phyloP scores from a whole-genome alignment of 2,329 filamentous ascomycete species.

The Xylaria sp. region DNA sequence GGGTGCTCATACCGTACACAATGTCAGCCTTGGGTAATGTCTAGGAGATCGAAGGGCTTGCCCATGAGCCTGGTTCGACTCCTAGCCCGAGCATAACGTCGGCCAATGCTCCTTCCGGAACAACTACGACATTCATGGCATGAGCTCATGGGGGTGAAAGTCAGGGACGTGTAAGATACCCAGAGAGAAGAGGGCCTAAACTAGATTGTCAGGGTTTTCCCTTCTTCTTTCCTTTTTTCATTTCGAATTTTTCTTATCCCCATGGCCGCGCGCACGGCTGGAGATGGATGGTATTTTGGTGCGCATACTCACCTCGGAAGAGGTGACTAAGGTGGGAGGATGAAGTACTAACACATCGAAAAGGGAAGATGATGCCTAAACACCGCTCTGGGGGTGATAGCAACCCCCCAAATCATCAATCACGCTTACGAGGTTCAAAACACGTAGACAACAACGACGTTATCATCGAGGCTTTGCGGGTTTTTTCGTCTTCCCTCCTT shows the following conservation, averaged over 20 bases:
- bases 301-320: constrained; percentile 2
- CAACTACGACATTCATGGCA: constrained; percentile 1
- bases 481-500: neutral
- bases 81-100: constrained; percentile 2
- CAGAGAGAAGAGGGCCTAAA: constrained; percentile 26
- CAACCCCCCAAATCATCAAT: neutral
- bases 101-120: neutral
- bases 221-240: constrained; percentile 3
- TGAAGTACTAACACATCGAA: neutral
- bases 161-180: constrained; percentile 27
- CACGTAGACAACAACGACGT: neutral
- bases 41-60: constrained; percentile 5
- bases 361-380: neutral
- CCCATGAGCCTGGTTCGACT: constrained; percentile 2
- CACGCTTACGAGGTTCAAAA: neutral
- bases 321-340: neutral
- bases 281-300: constrained; percentile 14
- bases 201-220: constrained; percentile 24
- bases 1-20: constrained; percentile 6
- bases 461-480: neutral
- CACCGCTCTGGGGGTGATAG: neutral
- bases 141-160: neutral
- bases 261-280: constrained; percentile 14
- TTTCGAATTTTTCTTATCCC: constrained; percentile 13
- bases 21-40: constrained; percentile 10